These are phyloP conservation scores for Hansenula sp. DNA, from an alignment of 1,139 yeast genomes.

Conservation along the genomic window DNA sequence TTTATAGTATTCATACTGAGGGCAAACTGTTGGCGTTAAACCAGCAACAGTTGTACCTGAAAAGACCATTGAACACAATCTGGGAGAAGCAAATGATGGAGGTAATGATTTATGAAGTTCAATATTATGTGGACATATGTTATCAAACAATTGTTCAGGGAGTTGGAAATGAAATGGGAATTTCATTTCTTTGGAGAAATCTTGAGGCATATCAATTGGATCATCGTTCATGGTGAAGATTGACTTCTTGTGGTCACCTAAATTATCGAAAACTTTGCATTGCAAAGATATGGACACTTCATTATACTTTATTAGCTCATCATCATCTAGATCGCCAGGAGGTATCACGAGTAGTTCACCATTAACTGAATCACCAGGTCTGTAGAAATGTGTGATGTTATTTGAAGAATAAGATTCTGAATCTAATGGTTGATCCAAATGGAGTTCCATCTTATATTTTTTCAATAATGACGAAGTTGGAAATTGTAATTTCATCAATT, in stretches of 20 bases:
- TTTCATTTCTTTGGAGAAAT: background rate
- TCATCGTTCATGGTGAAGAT: background rate
- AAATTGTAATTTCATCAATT: background rate
- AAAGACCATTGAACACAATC: conserved; percentile 12
- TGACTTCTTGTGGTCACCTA: background rate
- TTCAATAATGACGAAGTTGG: background rate
- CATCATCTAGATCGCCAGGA: background rate
- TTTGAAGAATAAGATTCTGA: background rate
- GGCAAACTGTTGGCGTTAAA: conserved; percentile 4
- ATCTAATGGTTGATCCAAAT: conserved; percentile 1
- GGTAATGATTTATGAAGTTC: conserved; percentile 9
- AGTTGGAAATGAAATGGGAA: conserved; percentile 17
- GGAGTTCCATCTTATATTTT: background rate
- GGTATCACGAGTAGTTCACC: conserved; percentile 11
- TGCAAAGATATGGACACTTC: background rate
- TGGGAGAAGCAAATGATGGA: conserved; percentile 17
- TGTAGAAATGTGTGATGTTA: conserved; percentile 3
- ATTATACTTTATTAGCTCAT: background rate
- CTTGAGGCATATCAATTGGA: background rate
- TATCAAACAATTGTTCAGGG: conserved; percentile 15
- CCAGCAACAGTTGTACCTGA: conserved; percentile 14
- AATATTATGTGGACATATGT: conserved; percentile 7
- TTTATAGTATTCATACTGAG: conserved; percentile 3
- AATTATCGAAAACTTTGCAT: background rate
- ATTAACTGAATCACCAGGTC: conserved; percentile 15